These are phyloP conservation scores for Leptographium flavum DNA, from an alignment of 2,329 filamentous ascomycete species.

Conservation along the genomic window DNA sequence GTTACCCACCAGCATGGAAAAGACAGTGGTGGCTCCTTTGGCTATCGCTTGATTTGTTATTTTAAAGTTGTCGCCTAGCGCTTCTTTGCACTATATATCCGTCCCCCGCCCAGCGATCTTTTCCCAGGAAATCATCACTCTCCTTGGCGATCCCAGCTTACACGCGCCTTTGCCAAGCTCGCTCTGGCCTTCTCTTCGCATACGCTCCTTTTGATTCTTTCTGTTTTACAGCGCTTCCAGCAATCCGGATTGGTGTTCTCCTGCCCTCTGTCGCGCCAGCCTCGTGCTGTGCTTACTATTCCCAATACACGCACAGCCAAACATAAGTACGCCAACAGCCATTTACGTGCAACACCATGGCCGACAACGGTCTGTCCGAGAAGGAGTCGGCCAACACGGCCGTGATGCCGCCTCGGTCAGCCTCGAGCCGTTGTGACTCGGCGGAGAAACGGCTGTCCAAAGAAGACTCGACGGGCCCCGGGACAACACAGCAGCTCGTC, in stretches of 20 bases:
- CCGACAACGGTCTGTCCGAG: conserved; percentile 3
- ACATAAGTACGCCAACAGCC: neutral
- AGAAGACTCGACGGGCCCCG: neutral
- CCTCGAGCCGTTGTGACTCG: conserved; percentile 23
- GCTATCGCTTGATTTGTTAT: too few relatives aligned
- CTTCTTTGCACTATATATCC: too few relatives aligned
- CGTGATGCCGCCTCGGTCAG: conserved; percentile 15
- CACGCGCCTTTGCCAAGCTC: too few relatives aligned
- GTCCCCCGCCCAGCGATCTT: too few relatives aligned
- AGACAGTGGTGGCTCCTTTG: too few relatives aligned
- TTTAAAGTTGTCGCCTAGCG: too few relatives aligned
- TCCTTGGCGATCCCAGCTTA: too few relatives aligned
- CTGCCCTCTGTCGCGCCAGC: neutral
- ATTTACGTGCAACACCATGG: conserved; percentile 5
- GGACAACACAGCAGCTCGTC: conserved; percentile 14
- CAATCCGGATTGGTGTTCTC: neutral
- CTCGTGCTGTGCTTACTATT: neutral
- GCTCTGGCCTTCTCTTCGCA: too few relatives aligned
- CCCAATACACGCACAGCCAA: too few relatives aligned
- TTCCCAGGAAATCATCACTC: too few relatives aligned
- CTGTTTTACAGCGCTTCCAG: neutral
- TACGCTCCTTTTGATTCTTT: neutral
- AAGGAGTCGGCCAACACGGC: conserved; percentile 7
- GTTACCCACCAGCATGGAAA: too few relatives aligned
- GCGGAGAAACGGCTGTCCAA: conserved; percentile 6